phyloP scores from a whole-genome alignment of 2,329 filamentous ascomycete species.

The Pseudopithomyces chartarum region DNA sequence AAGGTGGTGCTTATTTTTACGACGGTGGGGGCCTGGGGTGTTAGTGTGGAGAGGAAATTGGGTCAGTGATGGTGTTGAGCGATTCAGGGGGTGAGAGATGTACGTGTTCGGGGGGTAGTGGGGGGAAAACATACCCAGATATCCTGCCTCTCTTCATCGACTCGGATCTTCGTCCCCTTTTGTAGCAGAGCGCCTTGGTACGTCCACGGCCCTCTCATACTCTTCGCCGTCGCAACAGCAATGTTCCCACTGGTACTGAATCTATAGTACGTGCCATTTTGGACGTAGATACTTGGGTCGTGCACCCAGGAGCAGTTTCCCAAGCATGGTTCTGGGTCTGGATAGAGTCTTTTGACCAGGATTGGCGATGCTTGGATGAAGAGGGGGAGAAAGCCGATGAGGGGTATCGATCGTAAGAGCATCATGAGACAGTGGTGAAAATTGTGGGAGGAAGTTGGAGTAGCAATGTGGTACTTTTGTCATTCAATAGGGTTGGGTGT shows the following conservation, averaged over 20 bases:
- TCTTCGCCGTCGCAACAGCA: conserved; percentile 50
- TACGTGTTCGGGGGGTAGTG: not conserved
- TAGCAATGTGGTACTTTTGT: not conserved
- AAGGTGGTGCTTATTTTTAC: conserved; percentile 59
- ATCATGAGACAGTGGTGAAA: conserved; percentile 8
- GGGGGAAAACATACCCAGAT: conserved; percentile 48
- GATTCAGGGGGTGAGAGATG: no score
- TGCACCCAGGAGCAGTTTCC: conserved; percentile 49
- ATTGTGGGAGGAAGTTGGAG: conserved; percentile 4
- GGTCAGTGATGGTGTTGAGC: not conserved
- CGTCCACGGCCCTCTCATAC: conserved; percentile 54
- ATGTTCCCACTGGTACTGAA: conserved; percentile 57
- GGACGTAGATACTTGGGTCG: conserved; percentile 52
- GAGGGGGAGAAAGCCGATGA: conserved; percentile 1
- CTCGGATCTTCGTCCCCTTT: conserved; percentile 47
- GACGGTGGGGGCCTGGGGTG: conserved; percentile 64
- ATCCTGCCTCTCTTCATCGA: conserved; percentile 47
- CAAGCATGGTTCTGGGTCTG: conserved; percentile 44
- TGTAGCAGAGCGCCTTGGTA: conserved; percentile 51
- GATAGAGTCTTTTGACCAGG: conserved; percentile 14
- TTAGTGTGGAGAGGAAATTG: not conserved
- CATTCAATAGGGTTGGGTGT: not conserved
- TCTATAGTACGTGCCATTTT: conserved; percentile 55
- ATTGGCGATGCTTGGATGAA: conserved; percentile 20
- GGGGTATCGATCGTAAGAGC: conserved; percentile 3